Percentiles rank a stretch among this genome's conserved stretches.
phyloP scores from a whole-genome alignment of 2,329 filamentous ascomycete genomes.

The Botrytis fragariae region DNA sequence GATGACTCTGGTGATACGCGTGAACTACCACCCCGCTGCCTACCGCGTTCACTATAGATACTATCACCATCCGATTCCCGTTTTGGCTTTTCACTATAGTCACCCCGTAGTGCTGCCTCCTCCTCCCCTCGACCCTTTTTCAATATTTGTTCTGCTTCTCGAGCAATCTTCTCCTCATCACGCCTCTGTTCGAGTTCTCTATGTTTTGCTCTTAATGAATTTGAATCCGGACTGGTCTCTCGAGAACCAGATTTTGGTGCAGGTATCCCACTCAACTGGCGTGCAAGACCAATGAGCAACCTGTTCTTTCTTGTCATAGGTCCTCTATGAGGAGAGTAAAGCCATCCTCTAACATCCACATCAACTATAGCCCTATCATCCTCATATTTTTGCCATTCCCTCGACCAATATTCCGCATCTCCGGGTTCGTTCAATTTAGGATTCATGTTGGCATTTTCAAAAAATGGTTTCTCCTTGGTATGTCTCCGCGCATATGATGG shows the following conservation, averaged over 20 bases:
- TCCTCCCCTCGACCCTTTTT: constrained; percentile 69
- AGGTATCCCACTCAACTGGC: constrained; percentile 83
- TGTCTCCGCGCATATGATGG: constrained; percentile 78
- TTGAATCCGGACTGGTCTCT: constrained; percentile 34
- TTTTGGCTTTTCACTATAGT: constrained; percentile 66
- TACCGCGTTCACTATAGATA: constrained; percentile 30
- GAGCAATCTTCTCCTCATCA: constrained; percentile 65
- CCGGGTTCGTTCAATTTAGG: constrained; percentile 45
- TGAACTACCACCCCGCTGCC: constrained; percentile 25
- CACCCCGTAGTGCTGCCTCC: constrained; percentile 65
- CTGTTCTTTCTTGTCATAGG: constrained; percentile 86
- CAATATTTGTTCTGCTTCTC: constrained; percentile 75
- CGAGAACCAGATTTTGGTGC: constrained; percentile 39
- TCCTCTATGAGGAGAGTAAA: constrained; percentile 81
- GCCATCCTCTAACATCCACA: constrained; percentile 93
- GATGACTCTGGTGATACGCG: constrained; percentile 32
- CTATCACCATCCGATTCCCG: constrained; percentile 44
- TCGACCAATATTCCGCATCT: constrained; percentile 72
- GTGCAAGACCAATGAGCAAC: constrained; percentile 79
- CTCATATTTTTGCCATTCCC: constrained; percentile 76
- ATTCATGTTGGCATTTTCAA: constrained; percentile 41
- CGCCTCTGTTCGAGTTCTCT: constrained; percentile 49
- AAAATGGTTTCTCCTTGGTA: constrained; percentile 35
- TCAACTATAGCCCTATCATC: constrained; percentile 85
- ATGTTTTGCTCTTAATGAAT: constrained; percentile 36